Evolutionary conservation across 2,329 filamentous ascomycete species (phyloP), one percentile per base, ranked within the genome.

Genomic region (Teratosphaeriaceae sp.): DNA sequence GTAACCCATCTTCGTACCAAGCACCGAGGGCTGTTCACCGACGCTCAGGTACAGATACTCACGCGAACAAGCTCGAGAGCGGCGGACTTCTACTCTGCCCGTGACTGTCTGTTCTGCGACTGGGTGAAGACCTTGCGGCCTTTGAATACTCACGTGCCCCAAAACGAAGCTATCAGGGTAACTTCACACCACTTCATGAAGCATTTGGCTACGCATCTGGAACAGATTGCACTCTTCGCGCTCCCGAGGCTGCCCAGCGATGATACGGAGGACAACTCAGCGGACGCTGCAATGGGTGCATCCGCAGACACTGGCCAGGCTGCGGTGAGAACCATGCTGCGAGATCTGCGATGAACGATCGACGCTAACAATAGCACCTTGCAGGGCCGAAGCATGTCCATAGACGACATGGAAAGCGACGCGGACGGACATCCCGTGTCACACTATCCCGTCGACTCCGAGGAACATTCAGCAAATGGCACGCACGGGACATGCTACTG

Each of bases 171-270:
- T 13, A 27, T 27, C 13, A 27, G 24, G 2, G 44, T 46, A n/a
- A 7, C 34, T 11, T 2, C 19, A 1, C 12, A 2, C 9, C 5
- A 26, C 15, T 46, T 46, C 35, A 46, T 43, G 44, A 33, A 33
- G n/a, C 44, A 46, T 30, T 22, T 46, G 6, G 44, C 20, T 2
- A n/a, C 1, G n/a, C 44, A 46, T 36, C 31, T 43, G 3, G 40
- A 43, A 21, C 35, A 43, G 20, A 15, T 43, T 2, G 44, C 44
- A 3, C 16, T 43, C 3, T 40, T 40, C n/a, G 40, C 40, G 8
- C 9, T 15, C 9, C 7, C 30, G 8, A 8, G 8, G 24, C 8
- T 13, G 13, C 8, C 13, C 24, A 8, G 24, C 13, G 24, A 27
- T 8, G 24, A 27, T 27, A 13, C 24, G 24, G 8, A 27, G 8